Percentiles rank a stretch among this genome's conserved stretches.
Evolutionary conservation across 352 stramenopile genomes (phyloP).

Genomic region (Peronospora farinosa): DNA sequence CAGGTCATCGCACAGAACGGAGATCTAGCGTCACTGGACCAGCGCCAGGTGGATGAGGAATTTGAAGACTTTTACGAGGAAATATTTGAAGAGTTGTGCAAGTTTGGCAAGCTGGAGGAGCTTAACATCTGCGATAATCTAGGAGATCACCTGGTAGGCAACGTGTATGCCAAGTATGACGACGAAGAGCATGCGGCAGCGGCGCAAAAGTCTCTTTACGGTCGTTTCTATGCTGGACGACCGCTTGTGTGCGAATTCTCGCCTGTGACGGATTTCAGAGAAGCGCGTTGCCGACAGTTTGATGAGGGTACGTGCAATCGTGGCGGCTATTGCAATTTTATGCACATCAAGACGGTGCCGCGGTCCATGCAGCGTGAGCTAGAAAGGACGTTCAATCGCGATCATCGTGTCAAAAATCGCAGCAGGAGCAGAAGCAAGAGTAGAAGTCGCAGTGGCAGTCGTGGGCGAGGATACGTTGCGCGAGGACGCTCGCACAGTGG

Average conservation of each 20-base stretch:
- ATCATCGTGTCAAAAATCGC: conserved; percentile 34
- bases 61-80: conserved; percentile 96
- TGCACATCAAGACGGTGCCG: conserved; percentile 94
- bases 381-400: conserved; percentile 80
- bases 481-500: conserved; percentile 41
- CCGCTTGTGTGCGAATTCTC: conserved; percentile 96
- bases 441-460: conserved; percentile 43
- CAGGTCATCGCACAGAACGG: conserved; percentile 87
- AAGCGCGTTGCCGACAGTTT: conserved; percentile 97
- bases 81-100: conserved; percentile 97
- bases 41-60: conserved; percentile 92
- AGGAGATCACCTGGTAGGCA: conserved; percentile 99
- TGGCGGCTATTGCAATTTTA: conserved; percentile 99
- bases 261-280: conserved; percentile 97
- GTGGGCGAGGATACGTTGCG: conserved; percentile 17
- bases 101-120: conserved; percentile 97
- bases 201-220: conserved; percentile 94
- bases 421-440: conserved; percentile 44
- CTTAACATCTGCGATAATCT: conserved; percentile 99
- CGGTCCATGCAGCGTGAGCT: conserved; percentile 81
- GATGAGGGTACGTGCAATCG: conserved; percentile 96
- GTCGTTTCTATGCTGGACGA: conserved; percentile 95
- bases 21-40: conserved; percentile 74
- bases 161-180: conserved; percentile 98
- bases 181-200: conserved; percentile 97